phyloP scores from a whole-genome alignment of 306 rosid genomes.

The Lablab purpureus region DNA sequence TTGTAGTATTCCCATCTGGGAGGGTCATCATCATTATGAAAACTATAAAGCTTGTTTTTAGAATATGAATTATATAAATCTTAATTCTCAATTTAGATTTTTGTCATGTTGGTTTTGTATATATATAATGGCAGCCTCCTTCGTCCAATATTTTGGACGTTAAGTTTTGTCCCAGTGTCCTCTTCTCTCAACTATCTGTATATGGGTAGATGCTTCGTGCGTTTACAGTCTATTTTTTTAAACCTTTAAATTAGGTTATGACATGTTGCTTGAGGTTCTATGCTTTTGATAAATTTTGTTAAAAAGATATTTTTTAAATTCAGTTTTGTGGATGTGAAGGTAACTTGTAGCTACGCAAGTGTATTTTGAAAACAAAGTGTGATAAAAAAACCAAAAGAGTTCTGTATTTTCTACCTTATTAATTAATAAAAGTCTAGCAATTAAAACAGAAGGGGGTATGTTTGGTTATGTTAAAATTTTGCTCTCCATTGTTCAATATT shows the following conservation, averaged over 20 bases:
- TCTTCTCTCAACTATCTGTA: no score
- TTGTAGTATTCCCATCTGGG: no score
- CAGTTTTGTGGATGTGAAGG: neutral
- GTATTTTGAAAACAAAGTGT: slow-evolving; percentile 20
- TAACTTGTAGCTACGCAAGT: neutral
- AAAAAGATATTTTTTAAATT: neutral
- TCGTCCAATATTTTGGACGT: no score
- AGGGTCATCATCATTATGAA: no score
- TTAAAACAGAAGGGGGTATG: neutral
- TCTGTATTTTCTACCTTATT: slow-evolving; percentile 10
- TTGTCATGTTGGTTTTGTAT: no score
- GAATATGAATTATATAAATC: no score
- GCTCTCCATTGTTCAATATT: slow-evolving; percentile 26
- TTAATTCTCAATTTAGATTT: no score
- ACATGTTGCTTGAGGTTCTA: slow-evolving; percentile 14
- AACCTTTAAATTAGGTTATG: neutral
- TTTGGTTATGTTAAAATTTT: slow-evolving; percentile 22
- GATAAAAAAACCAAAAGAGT: slow-evolving; percentile 13
- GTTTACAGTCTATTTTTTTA: neutral
- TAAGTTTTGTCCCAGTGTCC: no score
- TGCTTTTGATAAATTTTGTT: neutral
- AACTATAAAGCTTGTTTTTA: no score
- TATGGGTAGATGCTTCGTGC: no score
- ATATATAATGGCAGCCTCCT: no score
- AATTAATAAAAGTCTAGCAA: neutral